These are phyloP conservation scores for Aspergillus terreus DNA, from an alignment of 2,329 filamentous ascomycete species.

Conservation along the genomic window DNA sequence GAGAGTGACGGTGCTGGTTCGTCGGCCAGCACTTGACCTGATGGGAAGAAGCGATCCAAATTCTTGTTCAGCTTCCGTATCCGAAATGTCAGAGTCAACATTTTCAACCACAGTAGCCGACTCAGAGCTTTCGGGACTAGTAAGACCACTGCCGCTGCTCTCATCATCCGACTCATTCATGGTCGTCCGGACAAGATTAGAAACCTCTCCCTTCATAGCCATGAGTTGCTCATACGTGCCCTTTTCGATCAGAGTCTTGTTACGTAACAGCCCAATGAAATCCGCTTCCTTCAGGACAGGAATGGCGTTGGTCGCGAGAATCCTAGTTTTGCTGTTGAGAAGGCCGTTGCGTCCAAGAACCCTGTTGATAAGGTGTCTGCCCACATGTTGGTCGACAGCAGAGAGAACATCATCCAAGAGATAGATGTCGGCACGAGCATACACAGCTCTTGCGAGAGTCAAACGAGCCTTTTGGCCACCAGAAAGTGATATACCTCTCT, in stretches of 20 bases:
- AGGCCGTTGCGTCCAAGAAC: constrained; percentile 84
- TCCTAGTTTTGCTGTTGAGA: constrained; percentile 78
- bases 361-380: constrained; percentile 88
- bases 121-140: constrained; percentile 67
- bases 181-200: constrained; percentile 75
- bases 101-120: constrained; percentile 50
- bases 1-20: constrained; percentile 70
- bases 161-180: constrained; percentile 47
- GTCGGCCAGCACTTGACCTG: constrained; percentile 60
- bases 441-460: constrained; percentile 88
- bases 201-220: constrained; percentile 88
- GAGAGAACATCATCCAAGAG: constrained; percentile 91
- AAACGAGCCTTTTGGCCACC: constrained; percentile 95
- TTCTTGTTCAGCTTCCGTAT: constrained; percentile 64
- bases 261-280: constrained; percentile 78
- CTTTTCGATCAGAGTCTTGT: constrained; percentile 77
- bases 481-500: constrained; percentile 92
- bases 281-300: constrained; percentile 85
- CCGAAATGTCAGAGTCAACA: constrained; percentile 48
- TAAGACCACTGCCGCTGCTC: constrained; percentile 52
- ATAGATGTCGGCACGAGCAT: constrained; percentile 94
- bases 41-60: constrained; percentile 75
- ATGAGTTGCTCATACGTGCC: constrained; percentile 89
- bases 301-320: constrained; percentile 93
- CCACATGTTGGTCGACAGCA: constrained; percentile 97